Percentiles rank a stretch among this genome's conserved stretches.
Evolutionary conservation across 345 rosid genomes (phyloP).

Genomic region (Brassica carinata): DNA sequence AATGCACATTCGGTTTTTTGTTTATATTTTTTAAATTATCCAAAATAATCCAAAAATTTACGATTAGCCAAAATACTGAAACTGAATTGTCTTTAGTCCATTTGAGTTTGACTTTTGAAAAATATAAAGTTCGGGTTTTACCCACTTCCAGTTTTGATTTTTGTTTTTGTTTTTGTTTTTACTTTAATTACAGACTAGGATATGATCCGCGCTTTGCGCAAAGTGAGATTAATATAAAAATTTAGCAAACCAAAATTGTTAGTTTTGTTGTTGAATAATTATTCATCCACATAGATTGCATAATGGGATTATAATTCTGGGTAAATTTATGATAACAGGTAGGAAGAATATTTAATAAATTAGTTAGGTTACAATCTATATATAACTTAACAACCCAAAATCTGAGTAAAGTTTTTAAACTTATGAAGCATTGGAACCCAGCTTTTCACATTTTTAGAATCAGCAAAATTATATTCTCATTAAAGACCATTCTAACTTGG

Average conservation of each 20-base stretch:
- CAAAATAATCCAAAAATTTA: too few relatives aligned
- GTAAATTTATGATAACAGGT: too few relatives aligned
- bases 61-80: too few relatives aligned
- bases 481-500: too few relatives aligned
- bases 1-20: too few relatives aligned
- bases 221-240: too few relatives aligned
- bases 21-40: too few relatives aligned
- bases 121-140: too few relatives aligned
- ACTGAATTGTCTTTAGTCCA: too few relatives aligned
- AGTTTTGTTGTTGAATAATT: neutral
- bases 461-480: neutral
- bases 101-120: too few relatives aligned
- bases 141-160: too few relatives aligned
- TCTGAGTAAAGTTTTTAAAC: neutral
- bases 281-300: neutral
- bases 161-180: too few relatives aligned
- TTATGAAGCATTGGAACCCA: neutral
- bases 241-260: neutral
- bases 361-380: neutral
- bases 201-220: neutral
- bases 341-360: neutral
- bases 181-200: neutral
- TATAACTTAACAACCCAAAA: neutral
- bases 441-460: neutral
- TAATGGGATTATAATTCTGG: neutral